Percentiles rank a stretch among this genome's conserved stretches.
phyloP scores from a whole-genome alignment of 768 basidiomycete species.

The Mycena belliarum region DNA sequence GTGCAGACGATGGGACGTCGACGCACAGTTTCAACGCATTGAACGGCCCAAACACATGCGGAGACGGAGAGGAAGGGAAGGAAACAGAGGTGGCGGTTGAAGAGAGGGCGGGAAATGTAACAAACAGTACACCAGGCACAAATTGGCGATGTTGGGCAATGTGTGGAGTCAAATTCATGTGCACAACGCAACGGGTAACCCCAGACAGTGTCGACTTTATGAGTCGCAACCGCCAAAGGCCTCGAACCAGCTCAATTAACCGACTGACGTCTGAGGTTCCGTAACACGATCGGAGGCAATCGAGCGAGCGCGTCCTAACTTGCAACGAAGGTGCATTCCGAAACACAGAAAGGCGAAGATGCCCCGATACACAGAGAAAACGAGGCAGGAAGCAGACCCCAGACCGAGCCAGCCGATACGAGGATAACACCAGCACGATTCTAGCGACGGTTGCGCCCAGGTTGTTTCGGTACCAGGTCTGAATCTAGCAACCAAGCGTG shows the following conservation, averaged over 20 bases:
- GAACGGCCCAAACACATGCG: conserved; percentile 17
- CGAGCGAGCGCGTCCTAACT: too few species aligned
- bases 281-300: conserved; percentile 16
- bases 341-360: background rate
- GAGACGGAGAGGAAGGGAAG: conserved; percentile 1
- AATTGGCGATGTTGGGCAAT: background rate
- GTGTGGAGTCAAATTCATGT: conserved; percentile 16
- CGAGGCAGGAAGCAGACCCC: background rate
- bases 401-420: conserved; percentile 8
- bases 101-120: conserved; percentile 1
- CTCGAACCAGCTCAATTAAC: conserved; percentile 11
- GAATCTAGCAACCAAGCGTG: conserved; percentile 10
- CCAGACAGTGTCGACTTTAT: conserved; percentile 18
- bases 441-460: conserved; percentile 16
- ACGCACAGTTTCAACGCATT: conserved; percentile 23
- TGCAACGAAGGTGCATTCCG: too few species aligned
- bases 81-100: conserved; percentile 7
- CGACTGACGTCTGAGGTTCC: conserved; percentile 6
- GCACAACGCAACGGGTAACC: conserved; percentile 19
- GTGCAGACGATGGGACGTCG: conserved; percentile 20
- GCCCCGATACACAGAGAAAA: background rate
- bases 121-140: conserved; percentile 1
- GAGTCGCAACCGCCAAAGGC: conserved; percentile 17
- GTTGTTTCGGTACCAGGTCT: background rate
- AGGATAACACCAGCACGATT: conserved; percentile 1